Base-by-base conservation (phyloP, 805 yeast species). In the Metschnikowia peoriensis region DNA sequence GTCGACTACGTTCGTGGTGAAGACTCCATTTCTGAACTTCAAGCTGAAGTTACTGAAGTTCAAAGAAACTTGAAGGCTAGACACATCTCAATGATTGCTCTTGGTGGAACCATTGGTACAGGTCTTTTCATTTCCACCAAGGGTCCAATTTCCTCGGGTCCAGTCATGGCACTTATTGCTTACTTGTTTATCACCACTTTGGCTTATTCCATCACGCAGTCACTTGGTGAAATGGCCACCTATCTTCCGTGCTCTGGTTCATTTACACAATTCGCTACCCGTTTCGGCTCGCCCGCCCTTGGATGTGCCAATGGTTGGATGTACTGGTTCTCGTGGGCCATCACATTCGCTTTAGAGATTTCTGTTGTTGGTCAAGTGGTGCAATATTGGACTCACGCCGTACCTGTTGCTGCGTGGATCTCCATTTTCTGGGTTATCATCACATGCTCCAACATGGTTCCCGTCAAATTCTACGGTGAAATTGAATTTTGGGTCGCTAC, bases 191-290 rank as follows among this genome's bases (percentile, higher is more conserved):
- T 86, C 78, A 89, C 86, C 38, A 66, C 86, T 1, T 63, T 87
- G 44, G 89, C 84, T 0, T 84, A 75, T 61, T 77, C 81, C 12
- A 88, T 86, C 47, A 82, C 88, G 17, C 91, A 86, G 64, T 79
- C 86, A 4, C 71, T 87, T 51, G 92, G 91, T 62, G 93, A 87
- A 67, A 85, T 87, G 92, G 90, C 91, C 47, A 86, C 91, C 9
- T 84, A 78, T 58, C 83, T 86, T 15, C 92, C 92, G 8, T 80
- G 84, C 41, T 72, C 85, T 6, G 84, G 84, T 50, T 84, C 89
- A 0, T 85, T 86, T 68, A 80, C 87, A 32, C 88, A 84, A 44
- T 86, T 86, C 64, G 77, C 85, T n/a, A 75, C 86, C 11, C 73
- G 87, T 60, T 86, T 85, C 73, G 66, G 85, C 32, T 82, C 86